A percentile compares a stretch with the other conserved stretches of the same genome.
phyloP scores from a whole-genome alignment of 1,139 yeast species.

The Kurtzmaniella quercitrusa region DNA sequence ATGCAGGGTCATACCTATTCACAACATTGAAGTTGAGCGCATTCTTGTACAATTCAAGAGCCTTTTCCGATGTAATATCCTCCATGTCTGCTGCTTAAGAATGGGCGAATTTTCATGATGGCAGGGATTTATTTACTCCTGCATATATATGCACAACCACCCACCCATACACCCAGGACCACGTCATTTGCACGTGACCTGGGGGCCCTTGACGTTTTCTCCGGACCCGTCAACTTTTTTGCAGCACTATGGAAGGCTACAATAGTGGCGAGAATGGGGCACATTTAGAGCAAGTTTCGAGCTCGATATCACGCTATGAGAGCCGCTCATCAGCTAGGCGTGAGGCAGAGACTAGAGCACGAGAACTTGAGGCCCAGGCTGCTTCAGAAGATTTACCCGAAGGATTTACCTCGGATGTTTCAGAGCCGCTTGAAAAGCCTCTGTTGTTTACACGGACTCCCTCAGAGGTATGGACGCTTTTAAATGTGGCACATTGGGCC shows the following conservation, averaged over 20 bases:
- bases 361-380: neutral
- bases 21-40: constrained; percentile 79
- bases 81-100: constrained; percentile 6
- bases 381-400: neutral
- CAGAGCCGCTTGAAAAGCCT: neutral
- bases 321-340: neutral
- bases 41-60: constrained; percentile 57
- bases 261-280: neutral
- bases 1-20: constrained; percentile 75
- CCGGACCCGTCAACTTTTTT: too few relatives aligned
- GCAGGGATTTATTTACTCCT: too few relatives aligned
- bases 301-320: neutral
- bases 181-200: too few relatives aligned
- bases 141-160: too few relatives aligned
- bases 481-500: constrained; percentile 23
- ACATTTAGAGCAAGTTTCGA: neutral
- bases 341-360: neutral
- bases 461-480: neutral
- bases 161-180: too few relatives aligned
- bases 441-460: neutral
- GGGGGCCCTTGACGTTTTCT: too few relatives aligned
- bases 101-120: neutral
- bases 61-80: constrained; percentile 27
- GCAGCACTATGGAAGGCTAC: neutral
- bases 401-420: neutral